Base-by-base conservation (phyloP, 805 yeast species). In the Yarrowia bubula region DNA sequence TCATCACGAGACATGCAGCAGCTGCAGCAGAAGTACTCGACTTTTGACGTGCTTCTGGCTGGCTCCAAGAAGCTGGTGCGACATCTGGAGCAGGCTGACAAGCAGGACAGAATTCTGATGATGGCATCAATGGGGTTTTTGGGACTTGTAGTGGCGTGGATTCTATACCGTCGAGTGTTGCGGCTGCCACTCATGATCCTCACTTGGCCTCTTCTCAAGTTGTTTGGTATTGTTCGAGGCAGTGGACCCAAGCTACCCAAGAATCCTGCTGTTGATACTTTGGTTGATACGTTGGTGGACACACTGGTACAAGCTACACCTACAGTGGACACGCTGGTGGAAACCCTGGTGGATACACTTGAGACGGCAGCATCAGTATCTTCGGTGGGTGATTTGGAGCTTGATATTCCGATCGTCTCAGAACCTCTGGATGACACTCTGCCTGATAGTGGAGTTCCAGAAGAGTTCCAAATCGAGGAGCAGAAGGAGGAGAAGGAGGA, bases 41-140 rank as follows among this genome's bases (percentile, higher is more conserved):
- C 75, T 8, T 76, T 77, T 43, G 79, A 78, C 60, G 66, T 73
- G 35, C 67, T 77, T 32, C 70, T 78, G 22, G 73, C 71, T 31
- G 76, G 79, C 8, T 75, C 79, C 13, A 69, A 70, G 42, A 68
- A 70, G 44, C 72, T 79, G 47, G 76, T 78, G 18, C 66, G 70
- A 33, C 71, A 75, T 11, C 70, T 78, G 35, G 80, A 77, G 65
- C 74, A 75, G 67, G 80, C 81, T 13, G 81, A 78, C 60, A 67
- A 69, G 32, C 69, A 75, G 74, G 81, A 78, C 64, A 68, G 80
- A 4, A 67, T 73, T 6, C 67, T 69, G 43, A 78, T 78, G 80
- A 70, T 72, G 47, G 71, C 72, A 15, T 68, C 78, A 10, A 66
- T 78, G 65, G 73, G 75, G n/a, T 76, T 79, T 63, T 67, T 78